Base-by-base conservation (phyloP, 371 early-diverging fungal genomes). In the Actinomortierella ambigua region DNA sequence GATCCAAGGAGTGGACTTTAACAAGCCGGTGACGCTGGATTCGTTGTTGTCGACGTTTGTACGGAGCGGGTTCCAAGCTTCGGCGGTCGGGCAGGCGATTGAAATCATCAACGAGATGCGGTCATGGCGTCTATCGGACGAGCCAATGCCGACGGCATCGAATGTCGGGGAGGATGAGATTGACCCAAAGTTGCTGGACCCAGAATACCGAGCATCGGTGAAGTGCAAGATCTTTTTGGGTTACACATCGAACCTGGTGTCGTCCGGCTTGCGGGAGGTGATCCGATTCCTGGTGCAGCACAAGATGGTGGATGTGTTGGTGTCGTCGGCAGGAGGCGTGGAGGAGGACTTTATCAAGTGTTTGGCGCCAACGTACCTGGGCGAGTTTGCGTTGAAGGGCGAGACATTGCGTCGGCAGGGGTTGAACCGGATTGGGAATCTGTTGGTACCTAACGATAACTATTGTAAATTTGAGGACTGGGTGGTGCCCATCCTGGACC, bases 341-440 rank as follows among this genome's bases (percentile, higher is more conserved):
- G 99, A 99, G 75, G 99, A 99, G 75, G 99, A 99, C 70, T 88
- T 99, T 54, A 99, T 99, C 76, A 99, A 99, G 81, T 97, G 98
- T 67, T 78, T 99, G 27, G 94, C 88, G 11, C 89, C 92, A 0
- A 98, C 98, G 0, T 96, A 93, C 61, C 65, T 98, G 41, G 99
- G 96, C 8, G 85, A 86, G 22, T 99, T 99, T 68, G 29, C 70
- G 3, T 76, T 95, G 18, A 76, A 90, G 14, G 99, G 99, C 11
- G 81, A 84, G 6, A 87, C 86, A 6, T 77, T 99, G 59, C 86
- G 99, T 50, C 86, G 89, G 54, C 86, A 94, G 69, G 99, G 99
- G 0, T 78, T 98, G 48, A 99, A 99, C 78, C 89, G 99, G 50
- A 98, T 98, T 56, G 99, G 99, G 27, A 99, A 99, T 79, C 81